These are phyloP conservation scores for Stephania yunnanensis DNA, from an alignment of 164 flowering plant species.

Conservation along the genomic window DNA sequence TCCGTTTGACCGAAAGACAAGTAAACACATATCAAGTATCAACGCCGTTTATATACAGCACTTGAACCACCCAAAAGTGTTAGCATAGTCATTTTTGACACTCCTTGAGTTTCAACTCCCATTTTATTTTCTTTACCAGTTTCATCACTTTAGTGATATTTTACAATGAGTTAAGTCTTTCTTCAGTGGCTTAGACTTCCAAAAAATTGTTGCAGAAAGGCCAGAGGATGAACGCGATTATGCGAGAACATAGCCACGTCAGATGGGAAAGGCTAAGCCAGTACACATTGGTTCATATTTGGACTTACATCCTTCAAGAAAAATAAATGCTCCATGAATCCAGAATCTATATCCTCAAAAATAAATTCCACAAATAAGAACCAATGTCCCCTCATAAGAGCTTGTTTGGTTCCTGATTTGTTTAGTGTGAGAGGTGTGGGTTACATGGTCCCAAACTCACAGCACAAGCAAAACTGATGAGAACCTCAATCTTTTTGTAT, in stretches of 20 bases:
- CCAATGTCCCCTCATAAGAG: too few relatives aligned
- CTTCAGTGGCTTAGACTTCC: neutral
- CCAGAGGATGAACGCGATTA: neutral
- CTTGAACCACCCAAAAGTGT: neutral
- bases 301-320: too few relatives aligned
- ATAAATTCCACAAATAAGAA: neutral
- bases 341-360: neutral
- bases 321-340: neutral
- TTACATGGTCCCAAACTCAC: too few relatives aligned
- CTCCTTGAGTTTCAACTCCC: neutral
- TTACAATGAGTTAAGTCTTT: neutral
- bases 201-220: neutral
- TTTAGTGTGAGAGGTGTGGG: too few relatives aligned
- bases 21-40: too few relatives aligned
- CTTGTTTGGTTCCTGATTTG: too few relatives aligned
- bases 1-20: too few relatives aligned
- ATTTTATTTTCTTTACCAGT: too few relatives aligned
- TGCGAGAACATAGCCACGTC: neutral
- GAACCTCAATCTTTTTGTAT: too few relatives aligned
- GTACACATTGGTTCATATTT: neutral
- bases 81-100: neutral
- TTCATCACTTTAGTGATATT: neutral
- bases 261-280: neutral
- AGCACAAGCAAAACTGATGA: too few relatives aligned
- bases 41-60: neutral